Percentiles rank a stretch among this genome's conserved stretches.
Conservation (phyloP, 257 asterid species). For the Handroanthus guayacan region DNA sequence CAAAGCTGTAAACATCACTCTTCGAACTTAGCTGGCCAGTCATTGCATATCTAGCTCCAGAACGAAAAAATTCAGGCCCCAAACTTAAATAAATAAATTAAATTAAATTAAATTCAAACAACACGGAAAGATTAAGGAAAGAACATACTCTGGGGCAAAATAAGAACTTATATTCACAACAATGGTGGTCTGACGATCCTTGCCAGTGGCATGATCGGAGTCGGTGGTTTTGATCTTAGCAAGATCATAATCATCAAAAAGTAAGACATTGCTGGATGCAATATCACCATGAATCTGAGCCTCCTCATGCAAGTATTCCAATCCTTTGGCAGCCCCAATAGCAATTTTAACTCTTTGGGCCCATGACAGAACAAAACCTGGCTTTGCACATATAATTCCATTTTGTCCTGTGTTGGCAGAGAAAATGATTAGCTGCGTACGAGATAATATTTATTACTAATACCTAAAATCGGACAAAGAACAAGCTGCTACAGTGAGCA, state of each 20-base stretch:
- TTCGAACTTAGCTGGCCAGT: conserved; percentile 16
- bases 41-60: neutral
- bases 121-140: neutral
- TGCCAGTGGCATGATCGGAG: conserved; percentile 39
- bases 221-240: conserved; percentile 53
- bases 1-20: conserved; percentile 48
- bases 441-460: neutral
- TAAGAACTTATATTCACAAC: too few relatives aligned
- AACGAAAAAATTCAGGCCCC: neutral
- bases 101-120: neutral
- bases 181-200: too few relatives aligned
- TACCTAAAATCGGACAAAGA: neutral
- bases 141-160: conserved; percentile 59
- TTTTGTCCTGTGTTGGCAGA: conserved; percentile 42
- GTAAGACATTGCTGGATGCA: conserved; percentile 39
- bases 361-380: conserved; percentile 51
- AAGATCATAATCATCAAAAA: conserved; percentile 48
- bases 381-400: conserved; percentile 54
- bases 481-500: neutral
- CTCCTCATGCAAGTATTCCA: conserved; percentile 55
- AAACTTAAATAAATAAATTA: neutral
- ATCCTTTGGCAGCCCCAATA: conserved; percentile 39
- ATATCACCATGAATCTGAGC: conserved; percentile 38
- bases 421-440: neutral
- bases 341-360: conserved; percentile 40